Evolutionary conservation across 352 stramenopile species (phyloP).

Genomic region (Globisporangium ultimum): DNA sequence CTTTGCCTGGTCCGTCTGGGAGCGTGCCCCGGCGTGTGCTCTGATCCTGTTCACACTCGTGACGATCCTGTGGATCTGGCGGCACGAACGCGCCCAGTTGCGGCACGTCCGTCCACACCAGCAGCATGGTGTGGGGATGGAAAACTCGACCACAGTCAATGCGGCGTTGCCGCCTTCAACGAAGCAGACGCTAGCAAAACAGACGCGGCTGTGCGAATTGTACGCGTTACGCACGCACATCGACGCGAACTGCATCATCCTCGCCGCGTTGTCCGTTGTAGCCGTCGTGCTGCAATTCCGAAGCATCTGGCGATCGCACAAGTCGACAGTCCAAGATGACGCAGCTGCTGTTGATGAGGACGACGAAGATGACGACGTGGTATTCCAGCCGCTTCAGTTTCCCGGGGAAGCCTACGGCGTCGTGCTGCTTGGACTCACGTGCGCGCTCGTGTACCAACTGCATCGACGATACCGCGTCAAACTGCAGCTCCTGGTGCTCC

Average conservation of each 20-base stretch:
- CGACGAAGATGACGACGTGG: slow-evolving; percentile 1
- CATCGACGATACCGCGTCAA: slow-evolving; percentile 48
- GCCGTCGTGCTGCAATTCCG: slow-evolving; percentile 52
- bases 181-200: slow-evolving; percentile 15
- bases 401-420: slow-evolving; percentile 51
- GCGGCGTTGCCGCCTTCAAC: not conserved
- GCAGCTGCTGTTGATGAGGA: not conserved
- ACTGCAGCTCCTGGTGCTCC: slow-evolving; percentile 46
- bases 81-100: slow-evolving; percentile 35
- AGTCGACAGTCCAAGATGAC: not conserved
- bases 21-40: slow-evolving; percentile 32
- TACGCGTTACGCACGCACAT: slow-evolving; percentile 28
- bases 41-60: slow-evolving; percentile 21
- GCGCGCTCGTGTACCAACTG: slow-evolving; percentile 36
- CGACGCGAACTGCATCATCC: slow-evolving; percentile 31
- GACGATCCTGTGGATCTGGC: slow-evolving; percentile 29
- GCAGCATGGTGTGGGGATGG: not conserved
- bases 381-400: slow-evolving; percentile 21
- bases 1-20: slow-evolving; percentile 43
- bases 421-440: slow-evolving; percentile 40
- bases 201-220: slow-evolving; percentile 22
- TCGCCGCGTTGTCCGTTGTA: slow-evolving; percentile 34
- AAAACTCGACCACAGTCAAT: not conserved
- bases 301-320: slow-evolving; percentile 47
- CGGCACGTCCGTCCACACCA: not conserved